These are phyloP conservation scores for Fusarium sp. DNA, from an alignment of 2,329 filamentous ascomycete genomes.

Conservation along the genomic window DNA sequence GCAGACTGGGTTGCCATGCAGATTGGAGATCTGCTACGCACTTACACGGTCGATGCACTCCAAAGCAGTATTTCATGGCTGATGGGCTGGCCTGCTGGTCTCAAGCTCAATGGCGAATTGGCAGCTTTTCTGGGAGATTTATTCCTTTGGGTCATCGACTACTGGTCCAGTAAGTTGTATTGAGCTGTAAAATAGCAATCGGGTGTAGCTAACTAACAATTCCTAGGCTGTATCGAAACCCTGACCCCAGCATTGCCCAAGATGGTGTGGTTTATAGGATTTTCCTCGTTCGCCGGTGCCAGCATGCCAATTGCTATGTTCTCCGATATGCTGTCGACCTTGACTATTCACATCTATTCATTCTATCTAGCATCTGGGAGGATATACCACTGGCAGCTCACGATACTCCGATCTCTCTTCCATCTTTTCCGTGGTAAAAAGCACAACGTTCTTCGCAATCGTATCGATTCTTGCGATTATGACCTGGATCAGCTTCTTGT, in stretches of 20 bases:
- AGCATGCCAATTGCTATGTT: conserved; percentile 97
- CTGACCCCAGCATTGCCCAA: conserved; percentile 84
- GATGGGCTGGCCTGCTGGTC: conserved; percentile 92
- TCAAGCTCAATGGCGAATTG: conserved; percentile 95
- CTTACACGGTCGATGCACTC: conserved; percentile 89
- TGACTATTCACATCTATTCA: conserved; percentile 96
- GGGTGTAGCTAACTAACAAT: conserved; percentile 35
- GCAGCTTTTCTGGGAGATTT: conserved; percentile 94
- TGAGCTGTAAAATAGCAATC: not conserved
- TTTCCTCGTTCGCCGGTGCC: conserved; percentile 93
- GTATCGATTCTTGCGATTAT: conserved; percentile 99
- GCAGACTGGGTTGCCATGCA: conserved; percentile 83
- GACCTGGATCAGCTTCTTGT: conserved; percentile 96
- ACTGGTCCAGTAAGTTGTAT: conserved; percentile 81
- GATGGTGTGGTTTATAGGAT: conserved; percentile 91
- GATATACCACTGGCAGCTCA: conserved; percentile 99
- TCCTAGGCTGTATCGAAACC: conserved; percentile 76
- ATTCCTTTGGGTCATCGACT: conserved; percentile 98
- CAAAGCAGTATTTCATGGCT: conserved; percentile 93
- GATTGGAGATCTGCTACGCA: conserved; percentile 78
- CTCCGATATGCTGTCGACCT: conserved; percentile 88
- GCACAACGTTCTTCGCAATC: conserved; percentile 94
- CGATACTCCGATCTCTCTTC: conserved; percentile 96
- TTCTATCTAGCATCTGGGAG: conserved; percentile 97
- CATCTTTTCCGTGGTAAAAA: conserved; percentile 99